A percentile compares a stretch with the other conserved stretches of the same genome.
These are phyloP conservation scores for Boletus tylopilopsis DNA, from an alignment of 768 basidiomycete genomes.

Conservation along the genomic window DNA sequence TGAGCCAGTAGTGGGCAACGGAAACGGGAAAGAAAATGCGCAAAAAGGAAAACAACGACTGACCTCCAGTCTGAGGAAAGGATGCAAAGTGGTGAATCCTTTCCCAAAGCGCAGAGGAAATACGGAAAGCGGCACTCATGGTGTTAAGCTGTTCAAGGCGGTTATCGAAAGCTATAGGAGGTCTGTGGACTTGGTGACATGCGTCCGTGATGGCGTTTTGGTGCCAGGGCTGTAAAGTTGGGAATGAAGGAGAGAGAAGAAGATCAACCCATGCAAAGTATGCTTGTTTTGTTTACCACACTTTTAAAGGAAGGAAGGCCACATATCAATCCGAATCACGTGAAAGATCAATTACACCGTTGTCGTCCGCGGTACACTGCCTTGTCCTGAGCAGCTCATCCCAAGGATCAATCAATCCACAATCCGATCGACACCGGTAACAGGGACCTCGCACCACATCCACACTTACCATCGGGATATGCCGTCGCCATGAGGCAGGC, in stretches of 20 bases:
- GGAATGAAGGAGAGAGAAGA: neutral
- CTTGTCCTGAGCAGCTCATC: too few relatives aligned
- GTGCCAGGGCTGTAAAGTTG: conserved; percentile 16
- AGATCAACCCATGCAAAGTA: conserved; percentile 20
- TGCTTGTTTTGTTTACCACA: neutral
- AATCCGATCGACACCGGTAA: neutral
- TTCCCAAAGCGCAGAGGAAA: conserved; percentile 79
- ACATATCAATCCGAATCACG: too few relatives aligned
- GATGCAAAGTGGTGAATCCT: conserved; percentile 88
- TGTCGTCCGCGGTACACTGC: too few relatives aligned
- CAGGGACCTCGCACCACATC: too few relatives aligned
- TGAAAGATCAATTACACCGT: too few relatives aligned
- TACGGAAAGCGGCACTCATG: conserved; percentile 56
- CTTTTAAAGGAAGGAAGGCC: conserved; percentile 8
- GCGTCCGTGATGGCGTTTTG: conserved; percentile 18
- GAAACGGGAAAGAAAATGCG: too few relatives aligned
- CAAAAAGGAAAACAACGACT: conserved; percentile 21
- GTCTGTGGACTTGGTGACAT: conserved; percentile 13
- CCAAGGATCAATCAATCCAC: too few relatives aligned
- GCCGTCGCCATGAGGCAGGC: neutral
- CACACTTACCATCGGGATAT: neutral
- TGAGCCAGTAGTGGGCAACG: too few relatives aligned
- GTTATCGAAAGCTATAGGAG: conserved; percentile 12
- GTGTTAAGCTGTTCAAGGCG: neutral
- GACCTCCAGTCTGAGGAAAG: conserved; percentile 89